Conservation (phyloP, 331 rosid species). For the Spiraea crenata region DNA sequence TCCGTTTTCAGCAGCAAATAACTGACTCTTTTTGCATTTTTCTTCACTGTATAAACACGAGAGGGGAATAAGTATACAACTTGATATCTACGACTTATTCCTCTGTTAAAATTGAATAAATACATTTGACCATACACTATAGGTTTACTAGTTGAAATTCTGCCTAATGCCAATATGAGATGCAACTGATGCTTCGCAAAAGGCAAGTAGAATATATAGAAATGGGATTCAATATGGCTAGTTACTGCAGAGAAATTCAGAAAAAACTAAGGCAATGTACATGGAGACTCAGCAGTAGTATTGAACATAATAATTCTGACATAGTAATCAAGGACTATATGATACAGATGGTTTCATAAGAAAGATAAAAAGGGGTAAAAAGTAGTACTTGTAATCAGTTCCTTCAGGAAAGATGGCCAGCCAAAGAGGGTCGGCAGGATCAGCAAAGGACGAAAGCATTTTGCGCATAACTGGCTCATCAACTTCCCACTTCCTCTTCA, state of each 20-base stretch:
- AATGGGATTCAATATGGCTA: background rate
- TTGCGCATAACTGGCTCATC: constrained; percentile 62
- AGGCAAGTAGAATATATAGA: background rate
- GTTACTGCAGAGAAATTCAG: background rate
- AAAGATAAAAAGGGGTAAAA: constrained; percentile 26
- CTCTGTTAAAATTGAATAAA: background rate
- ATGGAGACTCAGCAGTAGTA: background rate
- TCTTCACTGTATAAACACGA: constrained; percentile 50
- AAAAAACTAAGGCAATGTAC: constrained; percentile 1
- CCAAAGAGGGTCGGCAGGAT: constrained; percentile 79
- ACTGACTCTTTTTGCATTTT: constrained; percentile 60
- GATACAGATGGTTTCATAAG: constrained; percentile 15
- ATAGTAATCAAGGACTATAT: constrained; percentile 8
- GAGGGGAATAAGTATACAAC: background rate
- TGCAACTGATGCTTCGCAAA: background rate
- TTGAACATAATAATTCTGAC: background rate
- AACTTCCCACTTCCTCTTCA: constrained; percentile 87
- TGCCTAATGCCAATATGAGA: background rate
- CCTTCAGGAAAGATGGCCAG: constrained; percentile 95
- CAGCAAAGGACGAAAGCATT: constrained; percentile 56
- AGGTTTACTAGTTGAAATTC: background rate
- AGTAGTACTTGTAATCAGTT: constrained; percentile 83
- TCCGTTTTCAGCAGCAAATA: constrained; percentile 73
- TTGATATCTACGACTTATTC: constrained; percentile 1
- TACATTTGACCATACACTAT: background rate